Evolutionary conservation across 1,139 yeast genomes (phyloP).

Genomic region (Hanseniaspora uvarum): DNA sequence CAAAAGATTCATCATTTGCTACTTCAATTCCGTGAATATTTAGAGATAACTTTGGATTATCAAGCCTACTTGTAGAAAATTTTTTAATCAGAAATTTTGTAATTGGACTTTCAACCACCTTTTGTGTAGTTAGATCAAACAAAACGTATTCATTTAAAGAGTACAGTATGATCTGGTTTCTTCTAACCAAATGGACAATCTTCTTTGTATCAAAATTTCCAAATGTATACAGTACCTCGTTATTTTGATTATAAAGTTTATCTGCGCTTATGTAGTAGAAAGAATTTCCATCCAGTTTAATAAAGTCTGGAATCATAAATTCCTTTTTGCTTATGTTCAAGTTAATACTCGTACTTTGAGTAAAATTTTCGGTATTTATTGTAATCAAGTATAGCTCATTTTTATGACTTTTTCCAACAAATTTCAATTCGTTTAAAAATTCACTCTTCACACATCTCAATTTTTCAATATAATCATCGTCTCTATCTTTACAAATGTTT

Average conservation of each 20-base stretch:
- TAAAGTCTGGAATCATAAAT: conserved; percentile 22
- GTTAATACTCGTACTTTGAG: not conserved
- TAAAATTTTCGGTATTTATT: not conserved
- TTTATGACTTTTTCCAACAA: conserved; percentile 1
- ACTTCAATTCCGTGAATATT: conserved; percentile 29
- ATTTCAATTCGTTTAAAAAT: not conserved
- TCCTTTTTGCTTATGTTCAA: not conserved
- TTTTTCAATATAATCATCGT: not conserved
- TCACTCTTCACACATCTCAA: not conserved
- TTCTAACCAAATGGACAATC: conserved; percentile 13
- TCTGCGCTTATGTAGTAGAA: conserved; percentile 16
- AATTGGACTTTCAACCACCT: conserved; percentile 22
- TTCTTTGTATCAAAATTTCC: conserved; percentile 19
- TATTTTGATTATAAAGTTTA: conserved; percentile 17
- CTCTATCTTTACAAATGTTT: not conserved
- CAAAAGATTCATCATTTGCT: conserved; percentile 30
- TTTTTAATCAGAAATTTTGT: conserved; percentile 20
- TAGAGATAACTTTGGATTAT: conserved; percentile 17
- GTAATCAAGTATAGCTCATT: not conserved
- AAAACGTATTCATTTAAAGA: conserved; percentile 20
- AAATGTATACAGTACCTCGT: not conserved
- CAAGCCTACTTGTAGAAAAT: conserved; percentile 21
- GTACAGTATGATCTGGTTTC: conserved; percentile 4
- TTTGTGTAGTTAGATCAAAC: conserved; percentile 19
- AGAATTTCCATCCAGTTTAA: not conserved